Conservation (phyloP, 106 monocot genomes). For the Xerophyta viscosa region DNA sequence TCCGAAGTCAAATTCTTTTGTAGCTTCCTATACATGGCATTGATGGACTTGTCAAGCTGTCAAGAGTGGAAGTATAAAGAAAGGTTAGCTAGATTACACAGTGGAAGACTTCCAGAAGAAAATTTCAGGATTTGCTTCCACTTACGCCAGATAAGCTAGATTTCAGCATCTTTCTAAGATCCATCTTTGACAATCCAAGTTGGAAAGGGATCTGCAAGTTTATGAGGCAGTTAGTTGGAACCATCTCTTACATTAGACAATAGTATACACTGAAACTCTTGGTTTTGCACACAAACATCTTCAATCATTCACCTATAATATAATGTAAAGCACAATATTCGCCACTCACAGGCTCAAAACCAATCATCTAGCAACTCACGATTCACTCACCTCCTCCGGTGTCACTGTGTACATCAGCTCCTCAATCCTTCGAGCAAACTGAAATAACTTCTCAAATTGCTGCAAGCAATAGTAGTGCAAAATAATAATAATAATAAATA, state of each 20-base stretch:
- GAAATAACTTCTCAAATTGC: conserved; percentile 97
- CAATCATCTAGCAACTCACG: no score
- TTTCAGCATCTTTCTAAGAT: conserved; percentile 85
- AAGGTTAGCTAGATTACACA: background rate
- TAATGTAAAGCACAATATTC: no score
- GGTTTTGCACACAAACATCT: no score
- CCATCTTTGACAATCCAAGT: conserved; percentile 77
- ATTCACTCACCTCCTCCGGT: conserved; percentile 72
- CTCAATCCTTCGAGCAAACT: conserved; percentile 80
- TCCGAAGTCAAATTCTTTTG: conserved; percentile 89
- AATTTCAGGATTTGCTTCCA: conserved; percentile 3
- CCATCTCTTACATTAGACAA: no score
- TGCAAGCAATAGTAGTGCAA: conserved; percentile 26
- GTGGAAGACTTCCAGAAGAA: no score
- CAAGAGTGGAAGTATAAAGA: no score
- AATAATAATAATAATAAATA: no score
- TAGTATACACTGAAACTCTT: no score
- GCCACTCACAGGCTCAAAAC: no score
- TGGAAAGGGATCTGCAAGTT: conserved; percentile 76
- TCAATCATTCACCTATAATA: no score
- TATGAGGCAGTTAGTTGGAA: background rate
- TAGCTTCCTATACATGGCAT: conserved; percentile 74
- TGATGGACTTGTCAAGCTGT: conserved; percentile 83
- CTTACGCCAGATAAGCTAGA: conserved; percentile 84
- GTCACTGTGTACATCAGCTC: conserved; percentile 78